These are phyloP conservation scores for Myotisia sp. DNA, from an alignment of 2,329 filamentous ascomycete species.

Conservation along the genomic window DNA sequence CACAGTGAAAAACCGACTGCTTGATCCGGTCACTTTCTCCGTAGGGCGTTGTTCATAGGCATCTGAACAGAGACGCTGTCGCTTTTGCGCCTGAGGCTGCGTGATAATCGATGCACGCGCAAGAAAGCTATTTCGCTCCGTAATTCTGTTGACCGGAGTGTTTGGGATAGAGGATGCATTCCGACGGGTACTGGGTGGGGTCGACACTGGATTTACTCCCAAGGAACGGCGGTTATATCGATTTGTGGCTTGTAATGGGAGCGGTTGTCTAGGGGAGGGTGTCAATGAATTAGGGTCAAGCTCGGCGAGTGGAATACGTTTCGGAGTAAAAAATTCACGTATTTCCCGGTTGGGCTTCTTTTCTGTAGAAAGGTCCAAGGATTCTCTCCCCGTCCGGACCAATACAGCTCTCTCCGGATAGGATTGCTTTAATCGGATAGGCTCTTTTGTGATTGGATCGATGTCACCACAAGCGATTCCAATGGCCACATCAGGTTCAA, in stretches of 20 bases:
- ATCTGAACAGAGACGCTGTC: constrained; percentile 40
- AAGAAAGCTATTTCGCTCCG: constrained; percentile 28
- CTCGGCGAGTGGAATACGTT: constrained; percentile 50
- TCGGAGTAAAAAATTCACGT: constrained; percentile 50
- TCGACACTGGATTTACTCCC: constrained; percentile 38
- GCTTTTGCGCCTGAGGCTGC: constrained; percentile 35
- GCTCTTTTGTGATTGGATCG: constrained; percentile 75
- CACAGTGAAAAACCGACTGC: constrained; percentile 37
- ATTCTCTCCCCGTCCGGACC: constrained; percentile 26
- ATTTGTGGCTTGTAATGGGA: constrained; percentile 35
- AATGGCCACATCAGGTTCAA: constrained; percentile 54
- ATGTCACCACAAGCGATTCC: constrained; percentile 69
- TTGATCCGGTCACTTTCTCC: constrained; percentile 19
- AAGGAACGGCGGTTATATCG: constrained; percentile 40
- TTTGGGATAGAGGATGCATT: constrained; percentile 24
- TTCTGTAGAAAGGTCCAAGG: constrained; percentile 33
- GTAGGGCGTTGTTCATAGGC: constrained; percentile 22
- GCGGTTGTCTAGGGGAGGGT: constrained; percentile 50
- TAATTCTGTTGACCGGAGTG: constrained; percentile 27
- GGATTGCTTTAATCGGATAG: constrained; percentile 31
- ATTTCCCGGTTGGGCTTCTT: constrained; percentile 49
- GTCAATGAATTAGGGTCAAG: constrained; percentile 54
- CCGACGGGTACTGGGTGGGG: constrained; percentile 22
- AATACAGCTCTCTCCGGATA: constrained; percentile 21
- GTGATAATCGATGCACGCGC: constrained; percentile 25